These are phyloP conservation scores for Agaricus bisporus DNA, from an alignment of 768 basidiomycete species.

Conservation along the genomic window DNA sequence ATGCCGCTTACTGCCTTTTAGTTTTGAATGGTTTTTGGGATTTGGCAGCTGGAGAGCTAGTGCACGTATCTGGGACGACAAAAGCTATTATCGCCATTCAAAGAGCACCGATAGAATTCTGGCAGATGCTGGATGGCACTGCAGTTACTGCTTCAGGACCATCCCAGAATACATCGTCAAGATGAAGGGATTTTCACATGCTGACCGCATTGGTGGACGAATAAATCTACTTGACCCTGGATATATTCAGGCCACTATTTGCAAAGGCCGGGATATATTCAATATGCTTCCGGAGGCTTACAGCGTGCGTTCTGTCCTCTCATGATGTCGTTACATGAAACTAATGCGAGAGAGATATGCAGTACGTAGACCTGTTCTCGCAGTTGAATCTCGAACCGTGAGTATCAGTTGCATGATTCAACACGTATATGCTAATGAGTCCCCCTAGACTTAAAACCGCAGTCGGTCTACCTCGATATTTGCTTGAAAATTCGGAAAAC, in stretches of 20 bases:
- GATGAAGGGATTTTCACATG: constrained; percentile 58
- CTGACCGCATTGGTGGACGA: constrained; percentile 50
- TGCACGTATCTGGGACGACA: constrained; percentile 39
- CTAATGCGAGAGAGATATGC: not conserved
- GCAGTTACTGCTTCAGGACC: constrained; percentile 60
- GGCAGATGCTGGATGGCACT: constrained; percentile 65
- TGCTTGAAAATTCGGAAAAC: constrained; percentile 42
- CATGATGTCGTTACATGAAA: not conserved
- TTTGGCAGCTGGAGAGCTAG: constrained; percentile 51
- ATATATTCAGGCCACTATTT: constrained; percentile 53
- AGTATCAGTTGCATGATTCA: constrained; percentile 14
- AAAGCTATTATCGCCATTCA: constrained; percentile 42
- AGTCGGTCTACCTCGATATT: constrained; percentile 45
- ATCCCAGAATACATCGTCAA: constrained; percentile 53
- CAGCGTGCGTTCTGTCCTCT: constrained; percentile 28
- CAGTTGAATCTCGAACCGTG: constrained; percentile 50
- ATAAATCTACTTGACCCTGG: constrained; percentile 39
- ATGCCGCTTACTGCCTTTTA: constrained; percentile 13
- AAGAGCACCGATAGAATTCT: constrained; percentile 41
- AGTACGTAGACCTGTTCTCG: constrained; percentile 48
- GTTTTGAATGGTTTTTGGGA: constrained; percentile 55
- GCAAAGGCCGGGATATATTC: constrained; percentile 56
- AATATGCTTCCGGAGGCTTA: constrained; percentile 62
- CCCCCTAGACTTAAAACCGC: constrained; percentile 33
- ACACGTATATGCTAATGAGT: not conserved